Percentiles rank a stretch among this genome's conserved stretches.
These are phyloP conservation scores for Talaromyces amestolkiae DNA, from an alignment of 2,329 filamentous ascomycete species.

Conservation along the genomic window DNA sequence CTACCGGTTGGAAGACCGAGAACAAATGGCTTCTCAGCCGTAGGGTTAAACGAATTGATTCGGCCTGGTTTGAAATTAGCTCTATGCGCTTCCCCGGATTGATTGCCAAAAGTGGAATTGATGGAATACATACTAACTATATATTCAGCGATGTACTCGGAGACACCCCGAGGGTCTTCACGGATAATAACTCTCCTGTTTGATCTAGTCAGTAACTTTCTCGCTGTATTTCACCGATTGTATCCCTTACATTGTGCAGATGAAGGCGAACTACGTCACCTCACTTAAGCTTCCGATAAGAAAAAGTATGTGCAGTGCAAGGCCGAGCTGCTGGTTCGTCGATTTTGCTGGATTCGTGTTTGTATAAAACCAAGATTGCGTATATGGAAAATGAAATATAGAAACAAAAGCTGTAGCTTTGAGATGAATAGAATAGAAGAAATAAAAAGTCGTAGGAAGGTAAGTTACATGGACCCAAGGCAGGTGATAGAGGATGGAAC, in stretches of 20 bases:
- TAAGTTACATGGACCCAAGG: constrained; percentile 14
- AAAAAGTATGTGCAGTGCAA: background rate
- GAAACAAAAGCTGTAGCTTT: background rate
- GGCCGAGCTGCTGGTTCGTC: background rate
- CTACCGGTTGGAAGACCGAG: constrained; percentile 81
- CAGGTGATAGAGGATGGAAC: constrained; percentile 11
- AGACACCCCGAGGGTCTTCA: constrained; percentile 66
- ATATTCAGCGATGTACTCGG: constrained; percentile 76
- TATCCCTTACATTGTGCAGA: constrained; percentile 18
- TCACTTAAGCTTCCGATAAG: constrained; percentile 14
- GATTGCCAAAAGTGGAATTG: background rate
- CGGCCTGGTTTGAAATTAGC: constrained; percentile 52
- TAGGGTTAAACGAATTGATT: constrained; percentile 74
- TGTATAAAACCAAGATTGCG: background rate
- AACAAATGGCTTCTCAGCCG: constrained; percentile 71
- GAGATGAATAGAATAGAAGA: background rate
- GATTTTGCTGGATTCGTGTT: background rate
- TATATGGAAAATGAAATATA: background rate
- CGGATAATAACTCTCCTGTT: constrained; percentile 79
- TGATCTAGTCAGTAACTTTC: background rate
- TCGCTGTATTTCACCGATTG: background rate
- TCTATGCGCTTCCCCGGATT: background rate
- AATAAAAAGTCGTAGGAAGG: constrained; percentile 6
- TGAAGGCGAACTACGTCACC: constrained; percentile 19
- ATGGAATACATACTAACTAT: constrained; percentile 60